Evolutionary conservation across 768 basidiomycete species (phyloP), one percentile per base, ranked within the genome.

Genomic region (Leccinum truebloodii): DNA sequence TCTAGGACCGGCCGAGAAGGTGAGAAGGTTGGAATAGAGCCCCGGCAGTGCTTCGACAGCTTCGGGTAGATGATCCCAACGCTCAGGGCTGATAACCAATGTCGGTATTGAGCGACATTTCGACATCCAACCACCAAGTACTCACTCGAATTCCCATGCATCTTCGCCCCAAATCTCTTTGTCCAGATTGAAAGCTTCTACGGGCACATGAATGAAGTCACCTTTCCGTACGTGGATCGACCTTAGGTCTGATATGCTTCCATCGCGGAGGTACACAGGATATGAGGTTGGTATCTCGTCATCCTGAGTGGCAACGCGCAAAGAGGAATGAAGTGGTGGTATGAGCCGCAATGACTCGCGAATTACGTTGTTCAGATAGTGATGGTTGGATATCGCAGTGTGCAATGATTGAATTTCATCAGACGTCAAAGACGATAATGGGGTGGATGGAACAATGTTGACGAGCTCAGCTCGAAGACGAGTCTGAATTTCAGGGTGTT

Each of bases 181-280:
- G 69, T 92, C 89, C 28, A 92, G 74, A 69, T 92, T 92, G 76
- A 93, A 86, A 2, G 84, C 90, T 65, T 93, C 91, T 10, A 93
- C 74, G 0, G 92, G 86, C 6, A 93, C 80, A 71, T 94, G 90
- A 6, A 94, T 83, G 48, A 88, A 83, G 49, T 83, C 86, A 6
- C 90, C 92, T 65, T 89, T 89, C 2, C 78, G 78, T 54, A 94
- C 76, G 12, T 72, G 69, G 52, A 90, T 75, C 8, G 77, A 81
- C 56, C 70, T 71, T 28, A 71, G 71, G 62, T 80, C 72, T 12
- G 79, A 72, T 30, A 79, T 65, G 22, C 70, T 79, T 3, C 84
- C 84, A 65, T 85, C 80, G 28, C 71, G 73, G 55, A 73, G 72
- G 65, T 80, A 78, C n/a, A 89, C 80, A 9, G 89, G 86, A 62